These are phyloP conservation scores for Mallotus japonicus DNA, from an alignment of 441 rosid species.

Conservation along the genomic window DNA sequence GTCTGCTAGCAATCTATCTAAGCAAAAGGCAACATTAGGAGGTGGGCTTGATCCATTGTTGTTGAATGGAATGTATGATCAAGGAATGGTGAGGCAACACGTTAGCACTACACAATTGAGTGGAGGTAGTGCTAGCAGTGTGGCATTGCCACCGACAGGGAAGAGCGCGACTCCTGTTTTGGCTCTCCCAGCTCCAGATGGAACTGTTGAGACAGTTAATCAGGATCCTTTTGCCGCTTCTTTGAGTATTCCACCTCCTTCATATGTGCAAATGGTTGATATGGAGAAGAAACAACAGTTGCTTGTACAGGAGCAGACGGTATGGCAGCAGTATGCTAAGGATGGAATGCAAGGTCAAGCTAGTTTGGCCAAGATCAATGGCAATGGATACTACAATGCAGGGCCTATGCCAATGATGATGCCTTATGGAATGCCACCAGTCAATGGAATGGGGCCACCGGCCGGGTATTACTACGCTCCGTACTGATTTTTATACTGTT, in stretches of 20 bases:
- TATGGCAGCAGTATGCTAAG: slow-evolving; percentile 80
- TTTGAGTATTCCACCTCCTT: slow-evolving; percentile 73
- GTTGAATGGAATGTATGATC: slow-evolving; percentile 91
- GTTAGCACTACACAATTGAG: slow-evolving; percentile 60
- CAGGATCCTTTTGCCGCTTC: slow-evolving; percentile 98
- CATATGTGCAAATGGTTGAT: slow-evolving; percentile 91
- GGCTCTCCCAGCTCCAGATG: slow-evolving; percentile 98
- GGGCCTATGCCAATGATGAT: slow-evolving; percentile 49
- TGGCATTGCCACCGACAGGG: slow-evolving; percentile 65
- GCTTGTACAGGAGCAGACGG: slow-evolving; percentile 77
- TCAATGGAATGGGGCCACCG: slow-evolving; percentile 70
- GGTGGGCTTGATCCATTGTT: slow-evolving; percentile 90
- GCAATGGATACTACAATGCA: slow-evolving; percentile 40
- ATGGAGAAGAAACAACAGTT: slow-evolving; percentile 89
- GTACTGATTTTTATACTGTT: slow-evolving; percentile 43
- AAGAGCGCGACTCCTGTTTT: slow-evolving; percentile 59
- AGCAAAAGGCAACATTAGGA: slow-evolving; percentile 78
- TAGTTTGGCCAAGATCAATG: slow-evolving; percentile 67
- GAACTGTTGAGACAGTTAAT: slow-evolving; percentile 76
- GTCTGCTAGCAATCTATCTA: slow-evolving; percentile 71
- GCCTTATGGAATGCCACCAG: slow-evolving; percentile 87
- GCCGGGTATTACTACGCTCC: slow-evolving; percentile 76
- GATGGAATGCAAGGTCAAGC: slow-evolving; percentile 94
- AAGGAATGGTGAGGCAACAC: slow-evolving; percentile 90
- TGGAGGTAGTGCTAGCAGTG: slow-evolving; percentile 93